These are phyloP conservation scores for Coleophoma crateriformis DNA, from an alignment of 2,329 filamentous ascomycete genomes.

Conservation along the genomic window DNA sequence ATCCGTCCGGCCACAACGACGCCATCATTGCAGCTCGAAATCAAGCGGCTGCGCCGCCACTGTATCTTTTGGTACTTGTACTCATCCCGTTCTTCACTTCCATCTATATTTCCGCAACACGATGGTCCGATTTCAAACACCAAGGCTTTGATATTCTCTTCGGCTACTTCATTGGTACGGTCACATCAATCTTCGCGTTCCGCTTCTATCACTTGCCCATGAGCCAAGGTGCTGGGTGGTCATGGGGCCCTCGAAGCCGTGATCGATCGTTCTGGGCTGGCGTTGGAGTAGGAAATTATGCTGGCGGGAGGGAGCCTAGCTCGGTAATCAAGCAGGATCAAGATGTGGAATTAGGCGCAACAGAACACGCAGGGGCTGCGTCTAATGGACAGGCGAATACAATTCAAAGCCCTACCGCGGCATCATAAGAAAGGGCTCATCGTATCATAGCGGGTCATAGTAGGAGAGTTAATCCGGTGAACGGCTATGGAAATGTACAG, in stretches of 20 bases:
- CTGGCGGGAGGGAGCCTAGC: slow-evolving; percentile 20
- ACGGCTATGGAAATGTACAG: no score
- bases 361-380: background rate
- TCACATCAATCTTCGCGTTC: slow-evolving; percentile 70
- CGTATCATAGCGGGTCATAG: background rate
- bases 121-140: slow-evolving; percentile 85
- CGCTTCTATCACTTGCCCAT: slow-evolving; percentile 83
- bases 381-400: background rate
- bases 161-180: slow-evolving; percentile 72
- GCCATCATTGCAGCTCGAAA: slow-evolving; percentile 50
- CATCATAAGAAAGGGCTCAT: no score
- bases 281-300: slow-evolving; percentile 41
- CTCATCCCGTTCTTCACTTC: slow-evolving; percentile 69
- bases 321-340: background rate
- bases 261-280: slow-evolving; percentile 76
- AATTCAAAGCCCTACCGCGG: background rate
- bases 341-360: background rate
- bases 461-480: background rate
- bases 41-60: slow-evolving; percentile 75
- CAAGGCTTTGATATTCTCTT: slow-evolving; percentile 90
- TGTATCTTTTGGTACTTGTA: slow-evolving; percentile 68
- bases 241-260: slow-evolving; percentile 73
- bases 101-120: slow-evolving; percentile 77
- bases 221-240: slow-evolving; percentile 75
- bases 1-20: slow-evolving; percentile 19